Evolutionary conservation across 2,329 filamentous ascomycete species (phyloP), one percentile per base, ranked within the genome.

Genomic region (Talaromyces amestolkiae): DNA sequence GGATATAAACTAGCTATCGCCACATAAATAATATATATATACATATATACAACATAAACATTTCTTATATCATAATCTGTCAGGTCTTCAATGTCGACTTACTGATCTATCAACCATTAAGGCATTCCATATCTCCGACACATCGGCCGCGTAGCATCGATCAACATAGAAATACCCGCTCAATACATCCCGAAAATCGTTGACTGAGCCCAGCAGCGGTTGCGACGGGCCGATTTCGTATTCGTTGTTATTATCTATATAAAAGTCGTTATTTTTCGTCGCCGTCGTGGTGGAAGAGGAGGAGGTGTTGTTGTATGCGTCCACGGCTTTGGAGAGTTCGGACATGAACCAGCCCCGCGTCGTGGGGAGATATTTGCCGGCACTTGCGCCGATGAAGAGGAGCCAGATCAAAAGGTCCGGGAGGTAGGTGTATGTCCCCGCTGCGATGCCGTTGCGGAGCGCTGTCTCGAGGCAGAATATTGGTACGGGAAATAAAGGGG

Each of bases 131-230:
- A 78, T 58, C 37, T 71, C 70, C 59, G 72, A 70, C 27, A 76
- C 64, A 58, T 74, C 70, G 13, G 64, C 65, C 37, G 74, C 65
- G 65, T 78, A 76, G 58, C 70, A 69, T 37, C 76, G 74, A 65
- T 78, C 76, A 54, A 73, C 70, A 65, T 78, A 78, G 67, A 77
- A 78, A 66, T 74, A 78, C 9, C 73, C 70, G 22, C 73, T 61
- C 43, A 78, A 67, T 11, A 77, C 63, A 9, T 66, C 61, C 1
- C 76, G 72, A 11, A 74, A 71, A 49, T 76, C 74, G 58, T 78
- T 75, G 72, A 75, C 78, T 7, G 74, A 71, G 13, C 58, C 63
- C 31, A 77, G 31, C 10, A 39, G 15, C n/a, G 27, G 27, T 31
- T 24, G 53, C 5, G 53, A n/a, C 27, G 49, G 9, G 3, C 49